Conservation (phyloP, 768 basidiomycete species). For the Dacryopinax primogenitus region DNA sequence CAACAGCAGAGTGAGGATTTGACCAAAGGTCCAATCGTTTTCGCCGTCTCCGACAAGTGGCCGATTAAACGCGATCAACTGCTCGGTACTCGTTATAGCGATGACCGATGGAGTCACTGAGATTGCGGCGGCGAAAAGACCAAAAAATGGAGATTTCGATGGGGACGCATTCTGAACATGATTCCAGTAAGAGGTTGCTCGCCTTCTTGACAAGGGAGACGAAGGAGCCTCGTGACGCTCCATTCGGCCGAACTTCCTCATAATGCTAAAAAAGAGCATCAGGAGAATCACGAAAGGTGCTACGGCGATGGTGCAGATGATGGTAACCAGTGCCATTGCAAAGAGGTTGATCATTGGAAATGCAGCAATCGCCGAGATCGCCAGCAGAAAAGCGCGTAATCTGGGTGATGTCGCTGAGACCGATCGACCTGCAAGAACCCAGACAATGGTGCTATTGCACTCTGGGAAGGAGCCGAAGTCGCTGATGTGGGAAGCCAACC, state of each 20-base stretch:
- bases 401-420: background rate
- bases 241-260: no score
- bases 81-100: background rate
- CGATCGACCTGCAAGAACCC: background rate
- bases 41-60: background rate
- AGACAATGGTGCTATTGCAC: background rate
- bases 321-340: background rate
- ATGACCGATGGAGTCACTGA: background rate
- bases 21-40: background rate
- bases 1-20: background rate
- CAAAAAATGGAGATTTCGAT: background rate
- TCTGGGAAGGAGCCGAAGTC: background rate
- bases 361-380: background rate
- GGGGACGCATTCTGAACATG: no score
- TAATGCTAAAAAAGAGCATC: no score
- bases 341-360: background rate
- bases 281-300: background rate
- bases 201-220: no score
- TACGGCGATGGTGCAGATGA: no score
- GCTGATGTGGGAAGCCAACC: background rate
- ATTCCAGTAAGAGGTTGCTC: no score
- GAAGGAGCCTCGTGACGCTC: no score
- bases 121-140: background rate
- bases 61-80: background rate
- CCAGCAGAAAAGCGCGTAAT: background rate